These are phyloP conservation scores for Suhomyces panamericanus DNA, from an alignment of 1,139 yeast genomes.

Conservation along the genomic window DNA sequence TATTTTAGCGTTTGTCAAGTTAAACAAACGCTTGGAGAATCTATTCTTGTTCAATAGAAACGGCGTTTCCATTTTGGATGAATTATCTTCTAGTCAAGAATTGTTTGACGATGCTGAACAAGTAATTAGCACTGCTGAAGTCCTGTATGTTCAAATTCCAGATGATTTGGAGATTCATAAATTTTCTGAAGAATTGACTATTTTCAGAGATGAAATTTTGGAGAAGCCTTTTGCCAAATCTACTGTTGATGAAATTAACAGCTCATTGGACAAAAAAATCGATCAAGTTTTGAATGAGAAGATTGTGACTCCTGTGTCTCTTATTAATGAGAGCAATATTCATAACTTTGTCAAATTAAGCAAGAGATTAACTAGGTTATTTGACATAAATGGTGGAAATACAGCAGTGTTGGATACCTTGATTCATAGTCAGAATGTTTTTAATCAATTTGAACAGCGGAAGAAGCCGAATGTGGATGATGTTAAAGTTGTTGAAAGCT, in stretches of 20 bases:
- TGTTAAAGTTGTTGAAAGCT: background rate
- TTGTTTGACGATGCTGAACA: constrained; percentile 12
- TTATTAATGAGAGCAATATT: constrained; percentile 10
- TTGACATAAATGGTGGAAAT: constrained; percentile 24
- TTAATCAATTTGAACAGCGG: constrained; percentile 18
- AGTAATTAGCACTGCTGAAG: background rate
- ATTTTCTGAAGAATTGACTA: constrained; percentile 17
- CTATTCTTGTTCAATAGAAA: constrained; percentile 24
- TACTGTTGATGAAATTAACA: constrained; percentile 16
- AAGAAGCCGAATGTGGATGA: constrained; percentile 5
- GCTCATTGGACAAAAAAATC: constrained; percentile 22
- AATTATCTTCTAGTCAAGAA: constrained; percentile 18
- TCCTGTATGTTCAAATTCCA: constrained; percentile 24
- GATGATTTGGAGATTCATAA: constrained; percentile 25
- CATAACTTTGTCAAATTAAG: constrained; percentile 17
- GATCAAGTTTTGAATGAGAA: constrained; percentile 18
- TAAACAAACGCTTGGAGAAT: constrained; percentile 17
- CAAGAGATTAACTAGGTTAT: constrained; percentile 19
- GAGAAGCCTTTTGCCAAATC: constrained; percentile 10
- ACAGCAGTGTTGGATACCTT: constrained; percentile 26
- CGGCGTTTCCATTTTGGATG: constrained; percentile 22
- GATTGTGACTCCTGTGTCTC: constrained; percentile 1
- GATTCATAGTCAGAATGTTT: constrained; percentile 11
- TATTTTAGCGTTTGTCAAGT: constrained; percentile 14
- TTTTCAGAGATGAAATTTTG: constrained; percentile 16